Base-by-base conservation (phyloP, 768 basidiomycete genomes). In the Tricholoma bakamatsutake region DNA sequence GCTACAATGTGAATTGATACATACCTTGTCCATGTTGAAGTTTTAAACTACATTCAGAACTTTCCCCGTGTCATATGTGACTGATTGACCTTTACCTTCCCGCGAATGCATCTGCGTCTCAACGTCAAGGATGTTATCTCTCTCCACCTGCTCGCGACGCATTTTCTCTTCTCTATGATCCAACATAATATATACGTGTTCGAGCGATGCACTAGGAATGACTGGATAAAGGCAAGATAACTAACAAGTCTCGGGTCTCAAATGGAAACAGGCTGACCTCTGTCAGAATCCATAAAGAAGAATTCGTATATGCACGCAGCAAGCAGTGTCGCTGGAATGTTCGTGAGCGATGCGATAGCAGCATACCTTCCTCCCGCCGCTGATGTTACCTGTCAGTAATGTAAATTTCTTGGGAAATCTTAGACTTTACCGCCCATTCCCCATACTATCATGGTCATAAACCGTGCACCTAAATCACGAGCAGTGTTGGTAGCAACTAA, bases 391-490 rank as follows among this genome's bases (percentile, higher is more conserved):
- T 34, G 43, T 33, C 46, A 18, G 49, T 35, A 50, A 21, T 50
- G 33, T 6, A 2, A 15, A 50, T 58, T n/a, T 2, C 33, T 10
- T 12, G 31, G 11, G 21, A 27, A 52, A 55, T 67, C 18, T 24
- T 27, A 1, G 43, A 27, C 2, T 5, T 46, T 57, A 76, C 77
- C 77, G 59, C 65, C 62, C 2, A 33, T 62, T 17, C 86, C 86
- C 77, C 81, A 88, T 53, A 87, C 78, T 3, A 83, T 74, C 67
- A 89, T 64, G 0, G 76, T 80, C 60, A 79, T 77, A n/a, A 88
- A 57, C 13, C 86, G 80, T 4, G 77, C 82, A 17, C 86, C 87
- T 42, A 89, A 28, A 64, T 88, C 87, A 63, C 87, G 84, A 28
- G 85, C 84, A 3, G 83, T 69, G 66, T 89, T 89, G 33, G 85